Base-by-base conservation (phyloP, 192 early-diverging fungal species). In the Linnemannia elongata region DNA sequence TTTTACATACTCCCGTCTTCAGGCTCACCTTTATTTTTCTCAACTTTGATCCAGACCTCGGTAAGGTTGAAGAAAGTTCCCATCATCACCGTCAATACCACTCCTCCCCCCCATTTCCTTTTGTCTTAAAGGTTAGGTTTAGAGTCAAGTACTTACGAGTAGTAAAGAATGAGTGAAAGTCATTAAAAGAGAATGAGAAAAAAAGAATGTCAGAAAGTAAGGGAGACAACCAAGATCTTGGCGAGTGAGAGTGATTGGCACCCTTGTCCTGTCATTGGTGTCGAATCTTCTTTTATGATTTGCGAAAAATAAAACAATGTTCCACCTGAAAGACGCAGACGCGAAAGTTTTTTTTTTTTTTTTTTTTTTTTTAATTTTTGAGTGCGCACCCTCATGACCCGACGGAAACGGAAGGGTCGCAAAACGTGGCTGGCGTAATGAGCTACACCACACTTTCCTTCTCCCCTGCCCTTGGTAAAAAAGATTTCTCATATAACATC, bases 31-130 rank as follows among this genome's bases (percentile, higher is more conserved):
- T 24, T 10, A 27, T 10, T 57, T 45, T 45, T 45, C 44, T 45
- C 44, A 45, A 45, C 17, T 57, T 6, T 10, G 55, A 18, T 27
- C n/a, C 22, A 24, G 52, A 18, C 52, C 22, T 55, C 52, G 52
- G 52, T 55, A 55, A 55, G 52, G 52, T 55, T 57, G 9, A 57
- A n/a, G 55, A 57, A 57, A 57, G 55, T 57, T 57, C 55, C 55
- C 55, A 57, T 27, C 55, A 55, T 22, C 52, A 27, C 55, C 55
- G n/a, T 9, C 10, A 8, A 8, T n/a, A 27, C 55, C n/a, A 57
- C 55, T 20, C 49, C 18, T 6, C 5, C n/a, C 54, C 54, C n/a
- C n/a, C 6, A 57, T 10, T 6, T 10, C 24, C 2, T 57, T 57
- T 57, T 57, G 0, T 57, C n/a, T 57, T 27, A 7, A 57, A 27